phyloP scores from a whole-genome alignment of 176 grass and related monocot species.

The Triticum monococcum region DNA sequence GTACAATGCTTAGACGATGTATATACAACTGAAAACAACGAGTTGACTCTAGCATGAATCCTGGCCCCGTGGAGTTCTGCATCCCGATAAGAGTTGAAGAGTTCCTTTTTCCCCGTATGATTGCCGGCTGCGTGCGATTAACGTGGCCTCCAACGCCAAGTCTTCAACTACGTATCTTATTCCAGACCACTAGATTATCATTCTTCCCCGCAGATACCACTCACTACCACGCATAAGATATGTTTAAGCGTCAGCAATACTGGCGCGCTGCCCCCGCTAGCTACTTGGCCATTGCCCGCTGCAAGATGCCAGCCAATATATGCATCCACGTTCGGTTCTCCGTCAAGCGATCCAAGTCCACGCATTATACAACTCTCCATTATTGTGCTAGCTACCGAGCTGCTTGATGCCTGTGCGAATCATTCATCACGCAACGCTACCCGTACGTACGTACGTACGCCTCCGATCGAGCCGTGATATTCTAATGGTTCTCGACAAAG shows the following conservation, averaged over 20 bases:
- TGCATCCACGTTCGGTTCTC: conserved; percentile 33
- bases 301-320: not conserved
- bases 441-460: not conserved
- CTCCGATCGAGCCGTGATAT: not conserved
- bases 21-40: not conserved
- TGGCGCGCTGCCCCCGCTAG: not conserved
- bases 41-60: not conserved
- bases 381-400: conserved; percentile 4
- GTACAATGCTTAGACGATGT: not conserved
- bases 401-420: conserved; percentile 1
- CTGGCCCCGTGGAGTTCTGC: not conserved
- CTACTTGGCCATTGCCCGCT: not conserved
- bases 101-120: conserved; percentile 26
- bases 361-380: conserved; percentile 27
- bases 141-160: conserved; percentile 1
- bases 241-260: not conserved
- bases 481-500: not conserved
- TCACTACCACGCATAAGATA: not conserved
- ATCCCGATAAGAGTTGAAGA: conserved; percentile 15
- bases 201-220: not conserved
- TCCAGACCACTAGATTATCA: not conserved
- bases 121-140: conserved; percentile 23
- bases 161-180: conserved; percentile 5
- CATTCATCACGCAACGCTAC: not conserved
- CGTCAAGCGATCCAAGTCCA: conserved; percentile 33